These are phyloP conservation scores for Cladophialophora psammophila DNA, from an alignment of 2,329 filamentous ascomycete species.

Conservation along the genomic window DNA sequence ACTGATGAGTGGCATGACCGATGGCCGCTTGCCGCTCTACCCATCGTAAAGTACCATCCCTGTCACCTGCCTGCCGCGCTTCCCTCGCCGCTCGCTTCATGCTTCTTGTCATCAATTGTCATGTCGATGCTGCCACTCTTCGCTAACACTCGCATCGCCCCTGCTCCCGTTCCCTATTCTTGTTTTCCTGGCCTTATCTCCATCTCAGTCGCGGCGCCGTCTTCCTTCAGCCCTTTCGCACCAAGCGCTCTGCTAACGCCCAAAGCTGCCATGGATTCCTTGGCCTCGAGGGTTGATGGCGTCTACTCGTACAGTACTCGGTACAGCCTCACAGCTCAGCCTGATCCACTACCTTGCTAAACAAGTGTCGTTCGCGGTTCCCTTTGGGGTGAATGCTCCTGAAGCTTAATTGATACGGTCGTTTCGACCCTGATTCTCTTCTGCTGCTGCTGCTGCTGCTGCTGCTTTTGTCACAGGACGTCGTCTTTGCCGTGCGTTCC, in stretches of 20 bases:
- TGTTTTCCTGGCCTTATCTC: background rate
- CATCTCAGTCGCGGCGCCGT: background rate
- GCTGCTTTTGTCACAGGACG: conserved; percentile 4
- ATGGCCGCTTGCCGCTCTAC: background rate
- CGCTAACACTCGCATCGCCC: background rate
- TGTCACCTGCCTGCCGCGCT: conserved; percentile 4
- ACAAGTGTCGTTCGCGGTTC: background rate
- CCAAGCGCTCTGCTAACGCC: background rate
- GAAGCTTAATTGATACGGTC: background rate
- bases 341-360: background rate
- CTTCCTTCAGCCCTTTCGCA: background rate
- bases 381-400: background rate
- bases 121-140: background rate
- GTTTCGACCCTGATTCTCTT: background rate
- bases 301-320: background rate
- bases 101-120: conserved; percentile 3
- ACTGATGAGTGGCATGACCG: background rate
- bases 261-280: background rate
- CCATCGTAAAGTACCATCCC: background rate
- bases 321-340: background rate
- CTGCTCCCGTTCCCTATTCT: background rate
- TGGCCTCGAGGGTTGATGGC: background rate
- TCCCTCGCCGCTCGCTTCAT: conserved; percentile 2
- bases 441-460: background rate
- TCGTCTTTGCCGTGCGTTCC: background rate